phyloP scores from a whole-genome alignment of 2,329 filamentous ascomycete species.

The Hymenoscyphus salicellus region DNA sequence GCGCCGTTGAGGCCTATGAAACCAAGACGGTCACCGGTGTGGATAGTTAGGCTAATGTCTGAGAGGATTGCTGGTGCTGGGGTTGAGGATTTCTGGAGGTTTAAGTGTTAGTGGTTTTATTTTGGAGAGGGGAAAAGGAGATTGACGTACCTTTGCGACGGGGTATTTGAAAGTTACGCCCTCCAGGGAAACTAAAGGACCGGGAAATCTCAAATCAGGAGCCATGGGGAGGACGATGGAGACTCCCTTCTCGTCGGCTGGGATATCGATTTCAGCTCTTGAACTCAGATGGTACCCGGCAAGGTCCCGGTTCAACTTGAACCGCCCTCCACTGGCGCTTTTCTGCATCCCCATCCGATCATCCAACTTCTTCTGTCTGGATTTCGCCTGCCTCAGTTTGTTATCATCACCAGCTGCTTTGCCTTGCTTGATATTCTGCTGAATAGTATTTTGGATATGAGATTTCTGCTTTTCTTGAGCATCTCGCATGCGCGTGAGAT shows the following conservation, averaged over 20 bases:
- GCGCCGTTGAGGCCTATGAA: constrained; percentile 76
- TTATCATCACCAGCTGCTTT: constrained; percentile 79
- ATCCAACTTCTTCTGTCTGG: constrained; percentile 79
- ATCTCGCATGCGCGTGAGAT: constrained; percentile 73
- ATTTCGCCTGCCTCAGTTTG: constrained; percentile 81
- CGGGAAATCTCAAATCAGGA: constrained; percentile 70
- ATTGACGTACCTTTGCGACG: constrained; percentile 25
- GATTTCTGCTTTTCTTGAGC: constrained; percentile 77
- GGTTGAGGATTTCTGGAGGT: constrained; percentile 6
- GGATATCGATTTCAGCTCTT: constrained; percentile 69
- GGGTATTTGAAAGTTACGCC: constrained; percentile 64
- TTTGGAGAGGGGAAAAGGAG: neutral
- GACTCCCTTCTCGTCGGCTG: constrained; percentile 58
- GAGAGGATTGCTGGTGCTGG: constrained; percentile 50
- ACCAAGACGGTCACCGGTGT: constrained; percentile 71
- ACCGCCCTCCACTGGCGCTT: constrained; percentile 66
- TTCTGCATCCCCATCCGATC: constrained; percentile 76
- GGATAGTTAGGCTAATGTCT: constrained; percentile 65
- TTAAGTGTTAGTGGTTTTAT: neutral
- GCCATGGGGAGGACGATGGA: constrained; percentile 59
- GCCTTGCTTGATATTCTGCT: constrained; percentile 70
- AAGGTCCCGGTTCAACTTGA: constrained; percentile 77
- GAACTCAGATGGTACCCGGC: constrained; percentile 57
- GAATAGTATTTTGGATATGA: constrained; percentile 76
- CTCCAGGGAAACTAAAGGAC: constrained; percentile 70